Evolutionary conservation across 192 early-diverging fungal genomes (phyloP).

Genomic region (Gamsiella multidivaricata): DNA sequence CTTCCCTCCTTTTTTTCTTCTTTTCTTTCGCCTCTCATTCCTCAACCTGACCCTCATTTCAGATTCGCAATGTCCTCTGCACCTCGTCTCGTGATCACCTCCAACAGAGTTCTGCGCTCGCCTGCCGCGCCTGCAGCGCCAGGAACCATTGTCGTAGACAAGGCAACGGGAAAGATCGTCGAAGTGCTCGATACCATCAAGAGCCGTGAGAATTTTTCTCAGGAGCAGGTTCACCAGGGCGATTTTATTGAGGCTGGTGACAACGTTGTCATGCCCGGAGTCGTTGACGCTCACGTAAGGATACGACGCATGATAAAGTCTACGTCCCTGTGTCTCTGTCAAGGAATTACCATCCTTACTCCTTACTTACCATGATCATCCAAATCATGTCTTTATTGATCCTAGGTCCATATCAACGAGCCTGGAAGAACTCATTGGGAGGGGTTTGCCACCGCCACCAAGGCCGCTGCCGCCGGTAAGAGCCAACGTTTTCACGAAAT

Average conservation of each 20-base stretch:
- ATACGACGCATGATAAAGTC: not conserved
- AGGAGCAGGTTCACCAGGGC: slow-evolving; percentile 49
- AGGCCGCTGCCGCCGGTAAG: slow-evolving; percentile 79
- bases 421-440: slow-evolving; percentile 89
- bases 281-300: slow-evolving; percentile 76
- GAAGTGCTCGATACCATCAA: slow-evolving; percentile 55
- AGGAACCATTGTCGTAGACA: slow-evolving; percentile 69
- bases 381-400: not conserved
- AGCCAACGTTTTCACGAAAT: not conserved
- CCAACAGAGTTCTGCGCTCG: slow-evolving; percentile 54
- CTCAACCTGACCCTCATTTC: slow-evolving; percentile 4
- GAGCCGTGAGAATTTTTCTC: slow-evolving; percentile 28
- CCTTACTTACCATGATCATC: too few relatives aligned
- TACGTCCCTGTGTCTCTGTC: too few relatives aligned
- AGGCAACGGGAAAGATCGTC: slow-evolving; percentile 60
- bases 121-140: slow-evolving; percentile 56
- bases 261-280: slow-evolving; percentile 75
- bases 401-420: slow-evolving; percentile 83
- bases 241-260: slow-evolving; percentile 66
- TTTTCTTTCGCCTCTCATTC: slow-evolving; percentile 8
- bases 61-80: slow-evolving; percentile 7
- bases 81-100: slow-evolving; percentile 42
- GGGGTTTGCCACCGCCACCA: slow-evolving; percentile 82
- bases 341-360: too few relatives aligned
- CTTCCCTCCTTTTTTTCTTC: not conserved